These are phyloP conservation scores for Exophiala aquamarina DNA, from an alignment of 2,329 filamentous ascomycete genomes.

Conservation along the genomic window DNA sequence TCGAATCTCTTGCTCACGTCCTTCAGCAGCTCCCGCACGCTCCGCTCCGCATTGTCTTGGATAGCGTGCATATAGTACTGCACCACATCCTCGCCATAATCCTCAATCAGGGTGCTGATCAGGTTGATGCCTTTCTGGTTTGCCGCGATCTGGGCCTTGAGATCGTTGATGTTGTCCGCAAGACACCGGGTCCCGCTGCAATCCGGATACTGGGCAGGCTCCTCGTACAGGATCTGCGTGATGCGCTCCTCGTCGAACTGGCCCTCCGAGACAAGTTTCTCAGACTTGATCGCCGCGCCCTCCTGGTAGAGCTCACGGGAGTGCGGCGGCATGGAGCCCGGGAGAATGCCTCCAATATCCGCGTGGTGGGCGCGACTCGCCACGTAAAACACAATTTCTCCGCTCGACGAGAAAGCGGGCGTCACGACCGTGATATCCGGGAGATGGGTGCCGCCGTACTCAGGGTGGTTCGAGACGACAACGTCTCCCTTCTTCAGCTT, in stretches of 20 bases:
- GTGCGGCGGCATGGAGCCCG: conserved; percentile 81
- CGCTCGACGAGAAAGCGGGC: conserved; percentile 65
- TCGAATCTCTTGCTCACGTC: conserved; percentile 68
- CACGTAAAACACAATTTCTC: conserved; percentile 76
- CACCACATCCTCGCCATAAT: conserved; percentile 75
- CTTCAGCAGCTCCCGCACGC: conserved; percentile 72
- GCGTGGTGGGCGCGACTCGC: conserved; percentile 79
- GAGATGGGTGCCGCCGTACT: conserved; percentile 79
- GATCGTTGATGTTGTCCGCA: conserved; percentile 79
- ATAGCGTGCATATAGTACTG: conserved; percentile 83
- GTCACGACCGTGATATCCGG: conserved; percentile 82
- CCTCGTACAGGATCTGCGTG: conserved; percentile 67
- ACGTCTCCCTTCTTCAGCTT: conserved; percentile 78
- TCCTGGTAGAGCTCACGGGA: conserved; percentile 66
- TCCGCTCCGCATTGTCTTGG: conserved; percentile 75
- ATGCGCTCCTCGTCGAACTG: conserved; percentile 77
- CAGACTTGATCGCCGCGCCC: conserved; percentile 63
- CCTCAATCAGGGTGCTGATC: conserved; percentile 71
- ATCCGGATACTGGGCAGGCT: conserved; percentile 72
- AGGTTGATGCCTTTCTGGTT: conserved; percentile 83
- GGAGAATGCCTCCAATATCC: conserved; percentile 79
- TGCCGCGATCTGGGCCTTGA: conserved; percentile 83
- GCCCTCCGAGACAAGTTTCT: conserved; percentile 50
- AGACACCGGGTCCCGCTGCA: conserved; percentile 78
- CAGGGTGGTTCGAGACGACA: conserved; percentile 80